Percentiles rank a stretch among this genome's conserved stretches.
Conservation (phyloP, 352 stramenopile genomes). For the Pythium dissotocum region DNA sequence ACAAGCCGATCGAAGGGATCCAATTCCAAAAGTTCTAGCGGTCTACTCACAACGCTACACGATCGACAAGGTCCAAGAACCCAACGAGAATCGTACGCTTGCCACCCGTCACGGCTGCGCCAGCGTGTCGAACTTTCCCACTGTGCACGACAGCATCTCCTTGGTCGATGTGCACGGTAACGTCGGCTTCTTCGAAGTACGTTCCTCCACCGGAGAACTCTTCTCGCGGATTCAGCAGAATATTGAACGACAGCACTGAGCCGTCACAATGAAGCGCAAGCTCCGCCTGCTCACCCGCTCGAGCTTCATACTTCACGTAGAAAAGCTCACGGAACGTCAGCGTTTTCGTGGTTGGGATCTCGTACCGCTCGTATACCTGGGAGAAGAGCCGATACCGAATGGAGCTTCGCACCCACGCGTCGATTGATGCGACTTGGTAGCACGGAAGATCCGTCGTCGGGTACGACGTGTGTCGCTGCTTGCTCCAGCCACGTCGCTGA, state of each 20-base stretch:
- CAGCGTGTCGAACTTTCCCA: conserved; percentile 92
- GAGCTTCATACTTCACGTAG: conserved; percentile 86
- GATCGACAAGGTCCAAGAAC: conserved; percentile 88
- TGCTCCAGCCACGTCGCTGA: conserved; percentile 60
- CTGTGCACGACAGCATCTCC: conserved; percentile 91
- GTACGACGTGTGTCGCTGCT: conserved; percentile 75
- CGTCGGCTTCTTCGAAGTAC: conserved; percentile 84
- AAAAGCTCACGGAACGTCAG: conserved; percentile 87
- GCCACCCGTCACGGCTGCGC: conserved; percentile 79
- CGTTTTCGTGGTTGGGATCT: conserved; percentile 37
- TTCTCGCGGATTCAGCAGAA: conserved; percentile 78
- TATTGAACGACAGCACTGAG: conserved; percentile 94
- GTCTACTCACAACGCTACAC: conserved; percentile 16
- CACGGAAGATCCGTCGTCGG: conserved; percentile 85
- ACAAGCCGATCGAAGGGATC: conserved; percentile 78
- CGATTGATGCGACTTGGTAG: conserved; percentile 62
- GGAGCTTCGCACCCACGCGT: conserved; percentile 63
- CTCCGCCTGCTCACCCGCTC: conserved; percentile 53
- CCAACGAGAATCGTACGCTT: conserved; percentile 90
- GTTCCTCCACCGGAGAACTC: conserved; percentile 93
- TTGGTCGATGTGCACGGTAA: conserved; percentile 70
- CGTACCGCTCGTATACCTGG: conserved; percentile 46
- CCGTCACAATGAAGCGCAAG: conserved; percentile 92
- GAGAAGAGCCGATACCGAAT: conserved; percentile 60
- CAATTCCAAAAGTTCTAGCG: conserved; percentile 68